Conservation (phyloP, 768 basidiomycete genomes). For the Boletus reticulatus region DNA sequence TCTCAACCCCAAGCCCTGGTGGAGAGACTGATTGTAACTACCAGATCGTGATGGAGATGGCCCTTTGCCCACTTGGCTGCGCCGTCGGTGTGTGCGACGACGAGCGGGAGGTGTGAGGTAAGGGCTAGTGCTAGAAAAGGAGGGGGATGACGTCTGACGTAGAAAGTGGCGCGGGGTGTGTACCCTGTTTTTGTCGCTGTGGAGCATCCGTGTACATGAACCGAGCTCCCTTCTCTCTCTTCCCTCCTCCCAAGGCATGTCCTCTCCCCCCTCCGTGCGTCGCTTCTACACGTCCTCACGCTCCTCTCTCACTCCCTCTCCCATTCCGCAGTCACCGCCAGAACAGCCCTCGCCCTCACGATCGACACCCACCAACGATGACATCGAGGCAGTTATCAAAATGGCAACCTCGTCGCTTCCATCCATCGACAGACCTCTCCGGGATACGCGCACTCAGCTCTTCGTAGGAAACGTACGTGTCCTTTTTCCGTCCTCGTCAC, state of each 20-base stretch:
- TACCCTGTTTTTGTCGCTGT: conserved; percentile 36
- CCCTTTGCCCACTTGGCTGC: conserved; percentile 2
- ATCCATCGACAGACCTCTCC: conserved; percentile 49
- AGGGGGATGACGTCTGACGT: conserved; percentile 33
- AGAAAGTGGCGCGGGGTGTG: conserved; percentile 30
- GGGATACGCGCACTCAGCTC: conserved; percentile 91
- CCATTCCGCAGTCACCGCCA: conserved; percentile 14
- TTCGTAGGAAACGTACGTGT: conserved; percentile 90
- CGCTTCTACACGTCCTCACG: too few relatives aligned
- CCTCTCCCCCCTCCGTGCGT: conserved; percentile 11
- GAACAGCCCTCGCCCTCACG: not conserved
- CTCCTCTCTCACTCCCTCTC: not conserved
- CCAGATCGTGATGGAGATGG: too few relatives aligned
- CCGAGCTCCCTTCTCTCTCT: conserved; percentile 5
- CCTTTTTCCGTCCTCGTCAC: not conserved
- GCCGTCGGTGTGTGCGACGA: not conserved
- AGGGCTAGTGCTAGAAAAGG: conserved; percentile 10
- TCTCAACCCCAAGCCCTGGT: too few relatives aligned
- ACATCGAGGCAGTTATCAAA: conserved; percentile 91
- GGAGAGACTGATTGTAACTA: too few relatives aligned
- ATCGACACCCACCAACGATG: conserved; percentile 63
- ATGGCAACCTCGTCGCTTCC: conserved; percentile 77
- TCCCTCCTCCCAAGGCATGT: conserved; percentile 10
- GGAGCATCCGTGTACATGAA: conserved; percentile 33
- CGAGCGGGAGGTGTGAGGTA: conserved; percentile 5